Percentiles rank a stretch among this genome's conserved stretches.
phyloP scores from a whole-genome alignment of 139 green algal genomes.

The Tetratostichococcus sp. region DNA sequence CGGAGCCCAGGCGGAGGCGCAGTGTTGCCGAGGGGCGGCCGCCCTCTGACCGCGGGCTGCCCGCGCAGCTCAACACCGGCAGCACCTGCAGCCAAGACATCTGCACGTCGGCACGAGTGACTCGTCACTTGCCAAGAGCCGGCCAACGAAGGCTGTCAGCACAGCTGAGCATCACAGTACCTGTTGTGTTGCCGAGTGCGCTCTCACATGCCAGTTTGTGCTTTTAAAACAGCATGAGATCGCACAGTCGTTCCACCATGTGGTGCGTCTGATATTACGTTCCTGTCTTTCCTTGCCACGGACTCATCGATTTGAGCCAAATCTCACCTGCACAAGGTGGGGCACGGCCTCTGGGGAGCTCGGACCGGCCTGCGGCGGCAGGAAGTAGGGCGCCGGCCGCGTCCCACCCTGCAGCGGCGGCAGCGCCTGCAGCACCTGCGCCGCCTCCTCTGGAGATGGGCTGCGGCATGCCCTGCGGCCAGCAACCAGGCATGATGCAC shows the following conservation, averaged over 20 bases:
- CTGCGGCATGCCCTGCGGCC: not conserved
- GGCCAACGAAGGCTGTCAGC: too few species aligned
- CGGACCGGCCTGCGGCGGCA: not conserved
- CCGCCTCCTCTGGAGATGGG: conserved; percentile 14
- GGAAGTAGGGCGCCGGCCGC: conserved; percentile 16
- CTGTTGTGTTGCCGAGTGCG: too few species aligned
- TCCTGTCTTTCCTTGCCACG: too few species aligned
- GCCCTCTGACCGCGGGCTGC: not conserved
- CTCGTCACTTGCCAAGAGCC: too few species aligned
- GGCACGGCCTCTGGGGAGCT: not conserved
- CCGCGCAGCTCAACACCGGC: not conserved
- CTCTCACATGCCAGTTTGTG: too few species aligned
- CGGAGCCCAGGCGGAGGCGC: not conserved
- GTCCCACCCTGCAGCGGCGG: not conserved
- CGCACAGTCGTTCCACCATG: too few species aligned
- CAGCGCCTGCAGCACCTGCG: conserved; percentile 17
- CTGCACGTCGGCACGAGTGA: too few species aligned
- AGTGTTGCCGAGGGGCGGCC: not conserved
- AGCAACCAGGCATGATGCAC: not conserved
- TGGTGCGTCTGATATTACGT: too few species aligned
- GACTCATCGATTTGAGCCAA: too few species aligned
- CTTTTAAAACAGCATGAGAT: too few species aligned
- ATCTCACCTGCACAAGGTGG: not conserved
- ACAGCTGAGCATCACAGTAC: too few species aligned
- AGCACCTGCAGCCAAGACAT: not conserved